Conservation (phyloP, 768 basidiomycete species). For the Tremella fuciformis region DNA sequence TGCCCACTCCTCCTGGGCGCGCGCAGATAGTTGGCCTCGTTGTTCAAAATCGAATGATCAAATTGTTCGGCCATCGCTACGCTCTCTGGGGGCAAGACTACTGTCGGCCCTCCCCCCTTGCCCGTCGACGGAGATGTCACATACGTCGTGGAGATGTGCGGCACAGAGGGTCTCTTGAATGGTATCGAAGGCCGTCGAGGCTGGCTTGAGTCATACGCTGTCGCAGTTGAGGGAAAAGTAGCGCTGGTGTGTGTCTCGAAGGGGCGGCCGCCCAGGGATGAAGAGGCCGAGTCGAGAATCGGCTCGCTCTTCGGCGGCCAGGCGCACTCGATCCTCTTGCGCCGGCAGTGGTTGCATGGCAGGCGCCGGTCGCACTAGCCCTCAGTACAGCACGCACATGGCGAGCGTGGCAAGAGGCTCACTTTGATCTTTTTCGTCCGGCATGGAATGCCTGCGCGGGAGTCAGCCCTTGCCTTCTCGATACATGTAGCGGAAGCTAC, state of each 20-base stretch:
- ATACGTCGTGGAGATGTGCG: background rate
- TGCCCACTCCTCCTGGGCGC: too few relatives aligned
- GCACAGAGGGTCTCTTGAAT: background rate
- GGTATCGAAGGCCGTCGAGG: background rate
- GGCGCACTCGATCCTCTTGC: conserved; percentile 4
- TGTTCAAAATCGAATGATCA: conserved; percentile 6
- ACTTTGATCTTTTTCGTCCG: conserved; percentile 7
- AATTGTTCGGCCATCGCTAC: conserved; percentile 8
- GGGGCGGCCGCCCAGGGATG: too few relatives aligned
- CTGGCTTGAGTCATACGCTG: background rate
- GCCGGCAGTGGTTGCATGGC: conserved; percentile 1
- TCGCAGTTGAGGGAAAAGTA: background rate
- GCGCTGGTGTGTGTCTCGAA: too few relatives aligned
- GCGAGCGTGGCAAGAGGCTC: background rate
- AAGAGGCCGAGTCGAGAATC: background rate
- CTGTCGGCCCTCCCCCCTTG: background rate
- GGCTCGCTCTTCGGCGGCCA: conserved; percentile 1
- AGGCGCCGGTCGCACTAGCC: conserved; percentile 2
- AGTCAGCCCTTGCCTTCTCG: too few relatives aligned
- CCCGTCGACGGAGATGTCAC: too few relatives aligned
- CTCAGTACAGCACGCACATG: background rate
- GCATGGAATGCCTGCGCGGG: background rate
- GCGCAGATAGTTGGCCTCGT: background rate
- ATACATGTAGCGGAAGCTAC: too few relatives aligned
- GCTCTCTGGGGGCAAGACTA: conserved; percentile 3